Percentiles rank a stretch among this genome's conserved stretches.
phyloP scores from a whole-genome alignment of 768 basidiomycete species.

The Amanita subjunquillea region DNA sequence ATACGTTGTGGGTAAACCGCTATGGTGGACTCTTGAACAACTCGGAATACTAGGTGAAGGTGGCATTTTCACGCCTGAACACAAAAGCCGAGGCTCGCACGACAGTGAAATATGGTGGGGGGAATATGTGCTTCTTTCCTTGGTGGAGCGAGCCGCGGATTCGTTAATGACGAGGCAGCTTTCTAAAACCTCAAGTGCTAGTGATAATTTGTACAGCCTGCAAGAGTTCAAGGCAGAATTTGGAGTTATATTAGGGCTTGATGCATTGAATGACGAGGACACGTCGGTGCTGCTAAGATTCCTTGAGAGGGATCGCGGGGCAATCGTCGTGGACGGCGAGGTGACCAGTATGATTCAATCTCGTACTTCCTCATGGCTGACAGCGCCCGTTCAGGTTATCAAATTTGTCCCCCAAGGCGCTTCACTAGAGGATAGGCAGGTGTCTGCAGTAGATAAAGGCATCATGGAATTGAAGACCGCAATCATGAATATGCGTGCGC shows the following conservation, averaged over 20 bases:
- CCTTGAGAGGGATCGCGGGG: conserved; percentile 64
- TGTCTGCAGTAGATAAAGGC: conserved; percentile 76
- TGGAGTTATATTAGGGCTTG: conserved; percentile 23
- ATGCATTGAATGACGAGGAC: conserved; percentile 48
- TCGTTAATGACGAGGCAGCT: conserved; percentile 35
- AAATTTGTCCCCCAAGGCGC: conserved; percentile 53
- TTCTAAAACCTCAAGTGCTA: conserved; percentile 32
- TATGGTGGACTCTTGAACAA: conserved; percentile 84
- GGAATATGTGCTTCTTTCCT: conserved; percentile 57
- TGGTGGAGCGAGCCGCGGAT: conserved; percentile 61
- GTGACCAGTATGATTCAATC: conserved; percentile 28
- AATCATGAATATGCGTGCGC: conserved; percentile 52
- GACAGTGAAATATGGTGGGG: conserved; percentile 51
- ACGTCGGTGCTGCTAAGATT: conserved; percentile 63
- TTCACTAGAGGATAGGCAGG: conserved; percentile 25
- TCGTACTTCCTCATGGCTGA: neutral
- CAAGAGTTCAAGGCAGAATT: conserved; percentile 56
- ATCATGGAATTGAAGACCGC: conserved; percentile 74
- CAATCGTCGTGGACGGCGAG: conserved; percentile 54
- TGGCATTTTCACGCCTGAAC: conserved; percentile 18
- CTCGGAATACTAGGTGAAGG: conserved; percentile 66
- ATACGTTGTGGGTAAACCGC: conserved; percentile 63
- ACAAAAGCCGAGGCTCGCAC: conserved; percentile 14
- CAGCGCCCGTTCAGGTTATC: conserved; percentile 44
- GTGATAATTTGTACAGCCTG: conserved; percentile 51